phyloP scores from a whole-genome alignment of 225 moss, liverwort and hornwort species.

The Neckera pumila region DNA sequence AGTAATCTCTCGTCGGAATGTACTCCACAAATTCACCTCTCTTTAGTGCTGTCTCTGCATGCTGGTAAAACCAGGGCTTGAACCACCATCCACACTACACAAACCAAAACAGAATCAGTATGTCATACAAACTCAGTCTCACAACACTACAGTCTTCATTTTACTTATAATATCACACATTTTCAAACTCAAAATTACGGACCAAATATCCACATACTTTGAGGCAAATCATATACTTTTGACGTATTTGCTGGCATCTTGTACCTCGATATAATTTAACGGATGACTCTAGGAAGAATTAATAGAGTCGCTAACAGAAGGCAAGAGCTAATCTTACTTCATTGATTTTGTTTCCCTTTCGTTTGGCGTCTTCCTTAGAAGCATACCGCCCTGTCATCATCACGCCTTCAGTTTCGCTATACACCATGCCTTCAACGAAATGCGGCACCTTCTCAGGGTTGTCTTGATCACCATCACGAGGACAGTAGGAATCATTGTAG shows the following conservation, averaged over 20 bases:
- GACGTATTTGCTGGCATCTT: neutral
- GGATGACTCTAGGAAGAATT: neutral
- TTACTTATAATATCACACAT: neutral
- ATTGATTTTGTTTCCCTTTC: conserved; percentile 75
- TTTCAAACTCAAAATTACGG: neutral
- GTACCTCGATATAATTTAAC: neutral
- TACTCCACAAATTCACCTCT: conserved; percentile 80
- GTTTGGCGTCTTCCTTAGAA: conserved; percentile 54
- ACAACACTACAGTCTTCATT: neutral
- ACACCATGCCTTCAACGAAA: conserved; percentile 84
- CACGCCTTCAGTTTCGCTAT: conserved; percentile 53
- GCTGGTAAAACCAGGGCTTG: conserved; percentile 97
- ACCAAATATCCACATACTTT: neutral
- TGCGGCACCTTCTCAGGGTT: conserved; percentile 93
- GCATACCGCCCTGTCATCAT: conserved; percentile 71
- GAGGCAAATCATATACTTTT: neutral
- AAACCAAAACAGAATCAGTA: neutral
- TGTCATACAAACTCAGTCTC: neutral
- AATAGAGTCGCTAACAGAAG: neutral
- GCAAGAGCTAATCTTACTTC: neutral
- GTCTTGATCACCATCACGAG: conserved; percentile 87
- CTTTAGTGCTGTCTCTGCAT: conserved; percentile 63
- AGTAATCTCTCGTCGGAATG: conserved; percentile 79
- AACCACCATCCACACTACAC: conserved; percentile 58
- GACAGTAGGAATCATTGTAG: conserved; percentile 72